phyloP scores from a whole-genome alignment of 2,329 filamentous ascomycete genomes.

The Alternaria viburni region DNA sequence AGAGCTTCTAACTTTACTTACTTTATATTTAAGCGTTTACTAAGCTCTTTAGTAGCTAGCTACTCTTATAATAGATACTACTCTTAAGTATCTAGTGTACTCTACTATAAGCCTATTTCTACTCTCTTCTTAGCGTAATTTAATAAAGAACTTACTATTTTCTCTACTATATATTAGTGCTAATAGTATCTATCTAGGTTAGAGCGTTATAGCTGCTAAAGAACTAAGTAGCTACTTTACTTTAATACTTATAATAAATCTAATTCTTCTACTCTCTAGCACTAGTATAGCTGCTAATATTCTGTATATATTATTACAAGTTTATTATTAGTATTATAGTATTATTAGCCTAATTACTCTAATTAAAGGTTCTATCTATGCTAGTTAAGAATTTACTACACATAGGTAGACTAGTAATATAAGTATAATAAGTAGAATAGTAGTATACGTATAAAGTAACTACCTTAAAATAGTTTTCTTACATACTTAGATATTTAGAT shows the following conservation, averaged over 20 bases:
- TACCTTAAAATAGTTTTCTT: too few species aligned
- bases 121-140: neutral
- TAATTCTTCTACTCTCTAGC: slow-evolving; percentile 10
- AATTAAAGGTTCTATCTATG: slow-evolving; percentile 8
- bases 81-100: slow-evolving; percentile 17
- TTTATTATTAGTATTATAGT: slow-evolving; percentile 2
- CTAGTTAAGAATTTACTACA: neutral
- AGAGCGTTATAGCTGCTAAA: neutral
- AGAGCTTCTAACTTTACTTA: slow-evolving; percentile 4
- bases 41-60: slow-evolving; percentile 1
- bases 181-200: slow-evolving; percentile 14
- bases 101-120: slow-evolving; percentile 1
- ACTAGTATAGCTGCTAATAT: slow-evolving; percentile 9
- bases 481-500: neutral
- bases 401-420: neutral
- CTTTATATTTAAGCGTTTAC: neutral
- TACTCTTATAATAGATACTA: slow-evolving; percentile 1
- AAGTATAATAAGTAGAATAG: neutral
- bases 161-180: neutral
- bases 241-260: slow-evolving; percentile 15
- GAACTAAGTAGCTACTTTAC: slow-evolving; percentile 15
- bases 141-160: neutral
- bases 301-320: slow-evolving; percentile 11
- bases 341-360: slow-evolving; percentile 8
- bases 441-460: too few species aligned